Evolutionary conservation across 1,284 basidiomycete species (phyloP), one percentile per base, ranked within the genome.

Genomic region (Melampsora abietis-canadensis): DNA sequence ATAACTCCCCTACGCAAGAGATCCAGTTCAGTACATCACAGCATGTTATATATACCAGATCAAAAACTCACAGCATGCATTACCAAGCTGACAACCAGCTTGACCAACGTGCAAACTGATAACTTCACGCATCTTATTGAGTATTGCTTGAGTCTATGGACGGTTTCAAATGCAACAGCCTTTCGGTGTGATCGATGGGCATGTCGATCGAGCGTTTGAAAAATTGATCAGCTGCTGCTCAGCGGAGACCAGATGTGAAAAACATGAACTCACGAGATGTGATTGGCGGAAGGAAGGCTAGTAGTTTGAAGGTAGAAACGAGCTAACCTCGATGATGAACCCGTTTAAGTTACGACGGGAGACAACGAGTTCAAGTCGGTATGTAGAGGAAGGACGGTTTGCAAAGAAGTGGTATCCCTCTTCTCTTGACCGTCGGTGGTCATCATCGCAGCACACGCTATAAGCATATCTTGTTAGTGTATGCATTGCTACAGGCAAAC

Each of bases 31-130:
- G 27, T 31, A 21, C 1, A 34, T 12, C 40, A 24, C 19, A 19
- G 15, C 1, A 54, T 24, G 40, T 66, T 24, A 66, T 47, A 40
- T 24, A 24, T 46, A 30, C 47, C 15, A 24, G 14, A 30, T 27
- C 24, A 19, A 21, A 14, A 2, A 63, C 68, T 34, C 46, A 70
- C 68, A 70, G 60, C 68, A 70, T 3, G 68, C 68, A 40, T 70
- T 70, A 21, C 68, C 68, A n/a, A 70, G 37, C 86, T 94, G 92
- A 80, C 94, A 90, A 89, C 92, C 92, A 82, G 92, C 92, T 85
- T 94, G 92, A 80, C 92, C 92, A 83, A 94, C 92, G 84, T 94
- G 92, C 82, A 94, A 85, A 81, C 92, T 94, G 85, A 94, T 93
- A 84, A 94, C 92, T 90, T 83, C 82, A 70, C 68, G 68, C 68